Percentiles rank a stretch among this genome's conserved stretches.
Conservation (phyloP, 371 early-diverging fungal species). For the Dinochytrium kinnereticum region DNA sequence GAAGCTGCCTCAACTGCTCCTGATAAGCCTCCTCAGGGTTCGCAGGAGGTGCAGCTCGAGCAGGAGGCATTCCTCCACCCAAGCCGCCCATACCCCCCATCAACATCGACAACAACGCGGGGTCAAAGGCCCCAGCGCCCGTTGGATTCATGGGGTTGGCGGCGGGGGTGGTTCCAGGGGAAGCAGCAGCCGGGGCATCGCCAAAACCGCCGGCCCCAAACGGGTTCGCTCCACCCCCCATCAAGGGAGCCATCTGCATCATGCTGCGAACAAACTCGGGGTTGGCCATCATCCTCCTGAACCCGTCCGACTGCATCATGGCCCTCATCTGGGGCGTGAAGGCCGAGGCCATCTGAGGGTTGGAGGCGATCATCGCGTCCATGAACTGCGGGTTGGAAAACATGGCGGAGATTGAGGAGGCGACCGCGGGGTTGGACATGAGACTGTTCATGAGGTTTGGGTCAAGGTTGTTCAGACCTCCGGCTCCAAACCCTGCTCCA, state of each 20-base stretch:
- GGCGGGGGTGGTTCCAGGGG: slow-evolving; percentile 46
- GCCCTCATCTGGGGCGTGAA: slow-evolving; percentile 86
- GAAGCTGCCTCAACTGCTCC: slow-evolving; percentile 88
- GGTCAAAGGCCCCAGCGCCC: slow-evolving; percentile 52
- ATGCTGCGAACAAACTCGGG: slow-evolving; percentile 80
- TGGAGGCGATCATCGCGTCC: slow-evolving; percentile 79
- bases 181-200: slow-evolving; percentile 47
- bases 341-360: slow-evolving; percentile 74
- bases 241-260: slow-evolving; percentile 74
- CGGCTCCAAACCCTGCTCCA: slow-evolving; percentile 40
- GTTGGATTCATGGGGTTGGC: slow-evolving; percentile 47
- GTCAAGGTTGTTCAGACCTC: slow-evolving; percentile 54
- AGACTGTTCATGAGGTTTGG: slow-evolving; percentile 73
- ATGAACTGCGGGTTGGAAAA: slow-evolving; percentile 79
- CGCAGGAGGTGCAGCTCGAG: slow-evolving; percentile 68
- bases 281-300: slow-evolving; percentile 84
- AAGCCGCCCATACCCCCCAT: slow-evolving; percentile 48
- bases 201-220: slow-evolving; percentile 57
- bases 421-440: slow-evolving; percentile 84
- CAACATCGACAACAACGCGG: slow-evolving; percentile 50
- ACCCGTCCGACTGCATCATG: slow-evolving; percentile 74
- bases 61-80: slow-evolving; percentile 35
- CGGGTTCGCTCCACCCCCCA: slow-evolving; percentile 69
- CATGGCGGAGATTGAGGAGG: slow-evolving; percentile 77
- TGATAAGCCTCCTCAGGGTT: slow-evolving; percentile 84